Evolutionary conservation across 2,329 filamentous ascomycete species (phyloP).

Genomic region (Penicillium nordicum): DNA sequence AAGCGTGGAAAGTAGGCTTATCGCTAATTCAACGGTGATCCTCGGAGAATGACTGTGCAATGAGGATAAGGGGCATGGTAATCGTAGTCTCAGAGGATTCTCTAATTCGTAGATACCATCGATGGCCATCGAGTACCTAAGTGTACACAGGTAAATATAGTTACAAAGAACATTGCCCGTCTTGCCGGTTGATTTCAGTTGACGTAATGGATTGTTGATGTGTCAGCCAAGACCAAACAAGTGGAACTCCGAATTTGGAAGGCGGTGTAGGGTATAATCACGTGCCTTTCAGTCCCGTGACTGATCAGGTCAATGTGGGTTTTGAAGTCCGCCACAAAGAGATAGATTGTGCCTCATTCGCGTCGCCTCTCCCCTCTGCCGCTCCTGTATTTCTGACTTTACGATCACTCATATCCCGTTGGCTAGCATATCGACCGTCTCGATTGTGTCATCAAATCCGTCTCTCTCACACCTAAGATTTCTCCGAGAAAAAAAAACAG

Average conservation of each 20-base stretch:
- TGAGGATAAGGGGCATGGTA: background rate
- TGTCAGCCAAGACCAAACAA: background rate
- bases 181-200: background rate
- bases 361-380: conserved; percentile 9
- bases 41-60: background rate
- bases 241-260: background rate
- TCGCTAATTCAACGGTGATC: conserved; percentile 1
- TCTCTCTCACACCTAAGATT: conserved; percentile 6
- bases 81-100: background rate
- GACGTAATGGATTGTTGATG: background rate
- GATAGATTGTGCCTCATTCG: conserved; percentile 31
- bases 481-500: conserved; percentile 25
- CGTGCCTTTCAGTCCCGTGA: conserved; percentile 13
- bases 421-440: conserved; percentile 8
- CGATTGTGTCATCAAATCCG: conserved; percentile 13
- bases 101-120: background rate
- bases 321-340: conserved; percentile 40
- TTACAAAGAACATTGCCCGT: background rate
- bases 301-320: conserved; percentile 31
- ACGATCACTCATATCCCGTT: conserved; percentile 10
- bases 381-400: conserved; percentile 8
- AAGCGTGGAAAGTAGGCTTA: conserved; percentile 18
- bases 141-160: background rate
- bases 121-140: background rate
- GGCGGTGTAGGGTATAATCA: conserved; percentile 2